These are phyloP conservation scores for Bruguiera gymnorhiza DNA, from an alignment of 345 rosid genomes.

Conservation along the genomic window DNA sequence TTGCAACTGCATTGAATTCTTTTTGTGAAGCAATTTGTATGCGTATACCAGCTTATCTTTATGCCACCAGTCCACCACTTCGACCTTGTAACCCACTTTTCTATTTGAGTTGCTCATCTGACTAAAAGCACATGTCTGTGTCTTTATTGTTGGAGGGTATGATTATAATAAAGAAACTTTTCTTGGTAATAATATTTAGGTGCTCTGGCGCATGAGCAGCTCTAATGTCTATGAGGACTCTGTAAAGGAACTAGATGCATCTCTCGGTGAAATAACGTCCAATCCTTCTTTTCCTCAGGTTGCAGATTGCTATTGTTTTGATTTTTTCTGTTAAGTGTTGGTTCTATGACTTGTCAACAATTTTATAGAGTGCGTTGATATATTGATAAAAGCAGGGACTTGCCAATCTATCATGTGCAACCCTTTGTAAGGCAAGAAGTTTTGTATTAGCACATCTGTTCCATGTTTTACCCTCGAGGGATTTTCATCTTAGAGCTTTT, in stretches of 20 bases:
- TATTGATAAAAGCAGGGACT: constrained; percentile 53
- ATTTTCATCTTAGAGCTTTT: constrained; percentile 57
- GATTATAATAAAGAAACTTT: neutral
- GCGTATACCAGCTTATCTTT: neutral
- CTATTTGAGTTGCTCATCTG: neutral
- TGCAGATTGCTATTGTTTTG: neutral
- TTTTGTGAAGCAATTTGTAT: neutral
- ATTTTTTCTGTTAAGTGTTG: neutral
- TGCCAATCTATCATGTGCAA: constrained; percentile 50
- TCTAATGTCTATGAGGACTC: constrained; percentile 48
- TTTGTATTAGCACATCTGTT: constrained; percentile 45
- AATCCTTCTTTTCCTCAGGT: constrained; percentile 80
- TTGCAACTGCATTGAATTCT: neutral
- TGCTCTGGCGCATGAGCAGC: constrained; percentile 35
- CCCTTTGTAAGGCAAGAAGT: constrained; percentile 45
- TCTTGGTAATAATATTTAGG: constrained; percentile 30
- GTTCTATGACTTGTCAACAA: neutral
- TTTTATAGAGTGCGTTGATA: neutral
- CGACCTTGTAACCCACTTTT: neutral
- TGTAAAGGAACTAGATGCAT: constrained; percentile 54
- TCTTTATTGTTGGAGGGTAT: neutral
- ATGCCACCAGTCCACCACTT: no score
- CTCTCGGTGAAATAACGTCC: constrained; percentile 45
- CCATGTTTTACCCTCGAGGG: constrained; percentile 55
- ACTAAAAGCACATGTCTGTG: neutral